Conservation (phyloP, 805 yeast species). For the Komagataella phaffii region DNA sequence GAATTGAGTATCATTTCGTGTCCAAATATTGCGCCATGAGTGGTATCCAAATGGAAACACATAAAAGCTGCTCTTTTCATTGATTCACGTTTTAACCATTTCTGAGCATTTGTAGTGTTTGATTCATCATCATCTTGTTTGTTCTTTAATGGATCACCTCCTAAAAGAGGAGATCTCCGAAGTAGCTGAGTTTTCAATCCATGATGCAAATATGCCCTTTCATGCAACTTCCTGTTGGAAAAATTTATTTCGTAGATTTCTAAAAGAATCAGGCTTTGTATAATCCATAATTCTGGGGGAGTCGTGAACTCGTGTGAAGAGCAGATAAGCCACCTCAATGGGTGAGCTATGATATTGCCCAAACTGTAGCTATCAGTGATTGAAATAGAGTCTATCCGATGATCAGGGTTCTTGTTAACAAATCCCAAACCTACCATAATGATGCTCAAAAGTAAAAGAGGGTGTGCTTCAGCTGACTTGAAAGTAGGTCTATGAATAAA, state of each 20-base stretch:
- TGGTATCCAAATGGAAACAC: conserved; percentile 64
- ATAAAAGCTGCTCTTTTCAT: conserved; percentile 62
- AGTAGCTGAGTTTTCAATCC: conserved; percentile 37
- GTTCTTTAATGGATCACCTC: conserved; percentile 24
- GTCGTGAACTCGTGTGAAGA: conserved; percentile 28
- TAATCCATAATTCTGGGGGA: conserved; percentile 34
- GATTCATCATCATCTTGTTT: conserved; percentile 14
- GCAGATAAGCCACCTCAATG: conserved; percentile 30
- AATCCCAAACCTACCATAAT: conserved; percentile 36
- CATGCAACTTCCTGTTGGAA: conserved; percentile 29
- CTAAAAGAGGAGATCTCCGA: conserved; percentile 31
- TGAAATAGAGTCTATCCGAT: conserved; percentile 6
- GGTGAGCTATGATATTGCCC: conserved; percentile 23
- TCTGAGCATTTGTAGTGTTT: conserved; percentile 23
- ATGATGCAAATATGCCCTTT: conserved; percentile 36
- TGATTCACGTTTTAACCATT: conserved; percentile 67
- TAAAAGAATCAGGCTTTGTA: conserved; percentile 31
- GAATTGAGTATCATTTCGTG: conserved; percentile 39
- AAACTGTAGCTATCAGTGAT: conserved; percentile 18
- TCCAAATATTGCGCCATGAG: conserved; percentile 62
- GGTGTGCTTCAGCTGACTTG: conserved; percentile 34
- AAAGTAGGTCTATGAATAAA: conserved; percentile 35
- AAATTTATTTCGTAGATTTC: conserved; percentile 35
- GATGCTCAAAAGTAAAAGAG: conserved; percentile 42
- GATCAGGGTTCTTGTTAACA: conserved; percentile 13